Conservation (phyloP, 202 grass and related monocot genomes). For the Saccharum hybrid region DNA sequence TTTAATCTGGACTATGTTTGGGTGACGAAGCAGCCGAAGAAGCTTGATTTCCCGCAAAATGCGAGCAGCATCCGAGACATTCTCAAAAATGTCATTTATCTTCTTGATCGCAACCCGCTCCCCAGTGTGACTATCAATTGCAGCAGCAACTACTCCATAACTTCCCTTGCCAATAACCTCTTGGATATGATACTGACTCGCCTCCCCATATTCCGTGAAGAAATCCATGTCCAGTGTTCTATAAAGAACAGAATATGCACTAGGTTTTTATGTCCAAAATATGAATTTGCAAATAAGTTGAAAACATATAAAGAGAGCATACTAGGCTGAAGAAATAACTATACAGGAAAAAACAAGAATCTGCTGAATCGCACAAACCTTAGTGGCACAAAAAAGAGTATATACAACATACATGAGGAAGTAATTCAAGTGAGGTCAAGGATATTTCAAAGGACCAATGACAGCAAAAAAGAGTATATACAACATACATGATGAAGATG, state of each 20-base stretch:
- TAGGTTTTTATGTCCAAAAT: background rate
- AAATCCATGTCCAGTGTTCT: constrained; percentile 73
- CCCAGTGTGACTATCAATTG: constrained; percentile 78
- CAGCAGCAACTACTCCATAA: constrained; percentile 82
- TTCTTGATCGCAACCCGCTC: constrained; percentile 90
- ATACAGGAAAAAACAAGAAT: constrained; percentile 18
- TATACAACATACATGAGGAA: constrained; percentile 13
- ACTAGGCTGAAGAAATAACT: constrained; percentile 18
- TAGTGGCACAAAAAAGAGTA: constrained; percentile 9
- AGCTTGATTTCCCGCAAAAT: constrained; percentile 94
- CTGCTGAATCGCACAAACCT: constrained; percentile 22
- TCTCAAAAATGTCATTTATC: constrained; percentile 86
- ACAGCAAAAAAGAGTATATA: too few relatives aligned
- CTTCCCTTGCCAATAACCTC: constrained; percentile 87
- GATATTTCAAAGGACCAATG: constrained; percentile 20
- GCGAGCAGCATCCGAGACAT: constrained; percentile 77
- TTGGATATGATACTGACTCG: constrained; percentile 80
- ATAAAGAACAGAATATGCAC: constrained; percentile 43
- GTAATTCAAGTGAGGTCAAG: constrained; percentile 14
- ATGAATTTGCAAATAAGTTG: constrained; percentile 28
- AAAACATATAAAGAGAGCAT: background rate
- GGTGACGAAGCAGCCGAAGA: constrained; percentile 75
- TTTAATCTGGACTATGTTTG: constrained; percentile 86
- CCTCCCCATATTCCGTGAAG: constrained; percentile 96
- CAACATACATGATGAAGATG: too few relatives aligned